Conservation (phyloP, 495 filamentous ascomycete genomes). For the Xylaria venustula region DNA sequence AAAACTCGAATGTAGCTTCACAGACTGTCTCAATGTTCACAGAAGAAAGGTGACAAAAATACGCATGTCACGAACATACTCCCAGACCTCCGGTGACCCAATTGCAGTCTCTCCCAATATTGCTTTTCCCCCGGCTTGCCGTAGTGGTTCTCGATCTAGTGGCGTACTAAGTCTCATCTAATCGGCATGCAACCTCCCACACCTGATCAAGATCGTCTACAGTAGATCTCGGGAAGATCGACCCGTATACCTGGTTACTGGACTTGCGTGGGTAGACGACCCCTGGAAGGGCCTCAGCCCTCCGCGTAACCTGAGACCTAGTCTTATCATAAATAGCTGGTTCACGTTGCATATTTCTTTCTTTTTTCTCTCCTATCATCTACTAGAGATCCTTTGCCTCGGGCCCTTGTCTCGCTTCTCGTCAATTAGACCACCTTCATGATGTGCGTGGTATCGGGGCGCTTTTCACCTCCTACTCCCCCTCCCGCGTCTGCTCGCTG, state of each 20-base stretch:
- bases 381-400: not conserved
- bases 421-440: slow-evolving; percentile 4
- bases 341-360: slow-evolving; percentile 9
- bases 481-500: not conserved
- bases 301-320: slow-evolving; percentile 13
- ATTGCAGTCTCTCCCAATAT: not conserved
- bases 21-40: not conserved
- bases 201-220: slow-evolving; percentile 7
- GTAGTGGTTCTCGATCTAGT: not conserved
- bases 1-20: not conserved
- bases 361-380: slow-evolving; percentile 9
- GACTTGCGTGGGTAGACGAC: not conserved
- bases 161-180: not conserved
- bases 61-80: not conserved
- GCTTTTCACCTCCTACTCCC: not conserved
- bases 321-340: slow-evolving; percentile 12
- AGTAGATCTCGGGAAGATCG: slow-evolving; percentile 11
- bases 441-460: not conserved
- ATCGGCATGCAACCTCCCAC: slow-evolving; percentile 3
- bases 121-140: slow-evolving; percentile 9
- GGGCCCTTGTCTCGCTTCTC: not conserved
- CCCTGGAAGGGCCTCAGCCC: slow-evolving; percentile 3
- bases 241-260: slow-evolving; percentile 12
- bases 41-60: not conserved
- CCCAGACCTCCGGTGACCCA: not conserved